phyloP scores from a whole-genome alignment of 768 basidiomycete genomes.

The Mycena pura region DNA sequence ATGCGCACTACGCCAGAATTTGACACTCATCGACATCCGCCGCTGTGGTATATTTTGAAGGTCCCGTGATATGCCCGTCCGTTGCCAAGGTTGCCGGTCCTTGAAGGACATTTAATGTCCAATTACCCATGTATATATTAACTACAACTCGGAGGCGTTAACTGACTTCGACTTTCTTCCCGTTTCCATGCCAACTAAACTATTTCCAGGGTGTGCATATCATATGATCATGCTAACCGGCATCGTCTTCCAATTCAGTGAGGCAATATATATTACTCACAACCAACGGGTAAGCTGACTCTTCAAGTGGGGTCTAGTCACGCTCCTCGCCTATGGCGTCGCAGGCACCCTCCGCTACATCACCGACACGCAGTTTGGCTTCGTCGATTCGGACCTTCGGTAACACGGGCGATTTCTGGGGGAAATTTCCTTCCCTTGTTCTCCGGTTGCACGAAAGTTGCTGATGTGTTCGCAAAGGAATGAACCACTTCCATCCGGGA shows the following conservation, averaged over 20 bases:
- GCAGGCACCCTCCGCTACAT: too few species aligned
- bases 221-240: constrained; percentile 1
- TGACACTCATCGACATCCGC: not conserved
- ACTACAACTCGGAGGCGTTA: not conserved
- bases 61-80: not conserved
- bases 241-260: constrained; percentile 3
- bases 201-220: not conserved
- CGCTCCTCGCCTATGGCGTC: too few species aligned
- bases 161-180: not conserved
- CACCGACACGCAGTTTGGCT: constrained; percentile 60
- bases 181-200: not conserved
- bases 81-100: not conserved
- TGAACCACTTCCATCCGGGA: constrained; percentile 61
- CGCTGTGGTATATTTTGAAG: too few species aligned
- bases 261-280: too few species aligned
- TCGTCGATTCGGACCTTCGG: constrained; percentile 56
- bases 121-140: not conserved
- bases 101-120: not conserved
- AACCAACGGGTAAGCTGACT: too few species aligned
- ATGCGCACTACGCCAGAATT: not conserved
- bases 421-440: constrained; percentile 35
- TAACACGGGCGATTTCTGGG: constrained; percentile 57
- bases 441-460: not conserved
- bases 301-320: too few species aligned
- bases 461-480: constrained; percentile 38